These are phyloP conservation scores for Umbellularia californica DNA, from an alignment of 164 flowering plant genomes.

Conservation along the genomic window DNA sequence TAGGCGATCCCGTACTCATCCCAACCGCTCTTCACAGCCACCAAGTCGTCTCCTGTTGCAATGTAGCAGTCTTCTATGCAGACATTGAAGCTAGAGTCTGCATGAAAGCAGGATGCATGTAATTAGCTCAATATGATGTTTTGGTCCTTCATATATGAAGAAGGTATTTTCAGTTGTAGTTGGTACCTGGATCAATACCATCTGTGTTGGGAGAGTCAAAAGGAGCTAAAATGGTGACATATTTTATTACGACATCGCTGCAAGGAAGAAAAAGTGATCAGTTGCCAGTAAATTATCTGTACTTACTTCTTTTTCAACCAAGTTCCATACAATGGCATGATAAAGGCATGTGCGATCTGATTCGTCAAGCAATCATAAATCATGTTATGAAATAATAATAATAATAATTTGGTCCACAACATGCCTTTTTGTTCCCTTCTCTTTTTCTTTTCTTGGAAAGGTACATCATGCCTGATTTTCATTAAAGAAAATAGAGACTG, in stretches of 20 bases:
- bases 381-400: too few relatives aligned
- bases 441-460: too few relatives aligned
- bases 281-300: background rate
- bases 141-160: background rate
- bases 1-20: constrained; percentile 88
- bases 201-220: constrained; percentile 89
- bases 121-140: background rate
- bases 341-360: background rate
- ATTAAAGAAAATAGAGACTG: too few relatives aligned
- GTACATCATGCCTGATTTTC: too few relatives aligned
- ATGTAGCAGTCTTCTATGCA: constrained; percentile 96
- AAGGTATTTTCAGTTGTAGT: background rate
- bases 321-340: background rate
- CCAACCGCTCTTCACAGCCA: constrained; percentile 99
- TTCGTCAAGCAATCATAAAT: too few relatives aligned
- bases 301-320: background rate
- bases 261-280: constrained; percentile 13
- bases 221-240: constrained; percentile 92
- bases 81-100: constrained; percentile 89
- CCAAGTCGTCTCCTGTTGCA: constrained; percentile 82
- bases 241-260: constrained; percentile 80
- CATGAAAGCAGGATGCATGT: background rate
- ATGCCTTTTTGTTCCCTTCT: too few relatives aligned
- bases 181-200: constrained; percentile 95
- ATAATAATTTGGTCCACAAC: too few relatives aligned